Evolutionary conservation across 495 filamentous ascomycete genomes (phyloP), one percentile per base, ranked within the genome.

Genomic region (Tuber indicum): DNA sequence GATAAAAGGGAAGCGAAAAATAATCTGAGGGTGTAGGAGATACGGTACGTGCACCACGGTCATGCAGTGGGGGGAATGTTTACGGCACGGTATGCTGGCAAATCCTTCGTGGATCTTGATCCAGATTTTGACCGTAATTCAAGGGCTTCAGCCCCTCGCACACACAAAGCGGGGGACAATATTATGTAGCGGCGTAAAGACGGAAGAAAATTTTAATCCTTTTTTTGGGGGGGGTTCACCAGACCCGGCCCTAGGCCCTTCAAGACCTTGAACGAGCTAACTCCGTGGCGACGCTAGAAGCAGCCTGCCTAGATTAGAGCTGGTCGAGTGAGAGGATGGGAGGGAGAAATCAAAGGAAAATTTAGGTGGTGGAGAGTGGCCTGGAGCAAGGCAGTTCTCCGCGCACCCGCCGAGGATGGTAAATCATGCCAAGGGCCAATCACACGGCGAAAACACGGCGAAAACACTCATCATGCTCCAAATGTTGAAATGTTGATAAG

Each of bases 1-100:
- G 70, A 74, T 75, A 80, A 76, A 79, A 79, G 71, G 77, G 78
- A 80, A 76, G 74, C 72, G 73, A 78, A 78, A 74, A 80, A 80
- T 72, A 80, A 74, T 72, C 71, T 74, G 77, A 80, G 71, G 78
- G 74, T 80, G 77, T 76, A 76, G 78, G 32, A 80, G 72, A 72
- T 79, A 19, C 45, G 12, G 44, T 16, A 74, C 71, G 62, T 79
- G 41, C 58, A 49, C 3, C 14, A 62, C 9, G 58, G 58, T 62
- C 66, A 75, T 66, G 44, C 72, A 62, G 77, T 72, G 78, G 76
- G 76, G 72, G 72, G 58, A 32, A 80, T 79, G 58, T 32, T 66
- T 66, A 36, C 14, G 58, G 58, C 3, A 66, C 26, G 26, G 14
- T 66, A 66, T 66, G 77, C 70, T 76, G 71, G 77, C 75, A 74